Percentiles rank a stretch among this genome's conserved stretches.
Conservation (phyloP, 108 stramenopile species). For the Skeletonema potamos region DNA sequence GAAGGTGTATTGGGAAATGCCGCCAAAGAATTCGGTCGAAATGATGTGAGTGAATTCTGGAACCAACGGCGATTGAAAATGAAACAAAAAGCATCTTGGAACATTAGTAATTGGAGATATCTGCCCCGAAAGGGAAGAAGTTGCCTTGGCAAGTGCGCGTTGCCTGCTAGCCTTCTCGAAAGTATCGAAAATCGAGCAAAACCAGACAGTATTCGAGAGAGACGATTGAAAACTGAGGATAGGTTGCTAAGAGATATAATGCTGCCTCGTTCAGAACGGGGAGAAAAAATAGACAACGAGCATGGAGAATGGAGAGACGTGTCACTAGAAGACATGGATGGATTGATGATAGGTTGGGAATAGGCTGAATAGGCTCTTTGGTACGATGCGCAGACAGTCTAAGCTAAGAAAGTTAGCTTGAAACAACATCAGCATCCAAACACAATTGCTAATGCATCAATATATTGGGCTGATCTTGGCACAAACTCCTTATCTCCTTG, state of each 20-base stretch:
- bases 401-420: not conserved
- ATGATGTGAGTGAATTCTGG: conserved; percentile 65
- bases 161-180: conserved; percentile 26
- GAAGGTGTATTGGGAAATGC: conserved; percentile 50
- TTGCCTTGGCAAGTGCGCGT: not conserved
- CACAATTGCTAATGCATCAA: conserved; percentile 30
- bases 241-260: conserved; percentile 56
- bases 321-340: conserved; percentile 1
- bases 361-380: not conserved
- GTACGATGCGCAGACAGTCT: not conserved
- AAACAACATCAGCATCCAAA: conserved; percentile 5
- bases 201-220: conserved; percentile 47
- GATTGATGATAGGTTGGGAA: conserved; percentile 13
- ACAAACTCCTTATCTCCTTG: conserved; percentile 22
- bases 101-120: conserved; percentile 47
- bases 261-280: conserved; percentile 45
- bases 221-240: conserved; percentile 65
- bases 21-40: conserved; percentile 67
- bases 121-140: conserved; percentile 24
- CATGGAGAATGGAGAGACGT: conserved; percentile 9
- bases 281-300: conserved; percentile 9
- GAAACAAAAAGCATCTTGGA: conserved; percentile 37
- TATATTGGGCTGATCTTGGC: conserved; percentile 25
- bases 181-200: conserved; percentile 49
- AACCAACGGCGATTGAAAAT: conserved; percentile 35